Percentiles rank a stretch among this genome's conserved stretches.
phyloP scores from a whole-genome alignment of 2,329 filamentous ascomycete genomes.

The Aureobasidium sp. region DNA sequence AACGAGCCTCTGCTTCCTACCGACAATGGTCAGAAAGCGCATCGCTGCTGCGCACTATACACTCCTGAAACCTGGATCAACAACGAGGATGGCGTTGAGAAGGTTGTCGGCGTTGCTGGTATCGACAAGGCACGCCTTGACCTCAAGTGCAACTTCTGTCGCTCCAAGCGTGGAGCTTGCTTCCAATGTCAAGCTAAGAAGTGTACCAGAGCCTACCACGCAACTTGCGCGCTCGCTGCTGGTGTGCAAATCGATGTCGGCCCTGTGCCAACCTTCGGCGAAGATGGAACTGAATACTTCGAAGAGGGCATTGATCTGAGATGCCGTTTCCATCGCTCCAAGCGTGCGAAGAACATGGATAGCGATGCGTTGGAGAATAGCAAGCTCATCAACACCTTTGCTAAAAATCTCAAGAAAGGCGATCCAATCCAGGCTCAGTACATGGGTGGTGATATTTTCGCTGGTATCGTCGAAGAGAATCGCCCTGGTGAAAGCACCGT shows the following conservation, averaged over 20 bases:
- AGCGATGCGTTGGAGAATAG: conserved; percentile 61
- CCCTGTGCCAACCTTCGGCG: conserved; percentile 75
- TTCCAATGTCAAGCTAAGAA: conserved; percentile 96
- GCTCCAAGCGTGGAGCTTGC: conserved; percentile 88
- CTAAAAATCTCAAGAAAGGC: conserved; percentile 59
- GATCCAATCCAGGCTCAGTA: conserved; percentile 85
- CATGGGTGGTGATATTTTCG: conserved; percentile 79
- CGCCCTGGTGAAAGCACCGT: conserved; percentile 65
- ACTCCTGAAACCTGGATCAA: conserved; percentile 84
- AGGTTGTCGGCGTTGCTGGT: conserved; percentile 68
- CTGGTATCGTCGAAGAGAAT: conserved; percentile 81
- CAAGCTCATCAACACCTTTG: conserved; percentile 60
- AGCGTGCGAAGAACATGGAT: conserved; percentile 63
- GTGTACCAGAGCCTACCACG: conserved; percentile 87
- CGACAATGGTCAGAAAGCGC: conserved; percentile 78
- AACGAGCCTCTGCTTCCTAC: conserved; percentile 78
- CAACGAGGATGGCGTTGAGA: conserved; percentile 58
- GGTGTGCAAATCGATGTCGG: conserved; percentile 88
- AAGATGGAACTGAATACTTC: conserved; percentile 87
- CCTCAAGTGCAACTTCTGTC: conserved; percentile 90
- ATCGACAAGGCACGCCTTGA: conserved; percentile 83
- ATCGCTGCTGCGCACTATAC: conserved; percentile 82
- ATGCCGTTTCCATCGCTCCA: conserved; percentile 87
- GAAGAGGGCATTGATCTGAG: conserved; percentile 88
- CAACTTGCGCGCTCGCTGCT: conserved; percentile 85